Base-by-base conservation (phyloP, 768 basidiomycete species). In the Phaeotremella skinneri region DNA sequence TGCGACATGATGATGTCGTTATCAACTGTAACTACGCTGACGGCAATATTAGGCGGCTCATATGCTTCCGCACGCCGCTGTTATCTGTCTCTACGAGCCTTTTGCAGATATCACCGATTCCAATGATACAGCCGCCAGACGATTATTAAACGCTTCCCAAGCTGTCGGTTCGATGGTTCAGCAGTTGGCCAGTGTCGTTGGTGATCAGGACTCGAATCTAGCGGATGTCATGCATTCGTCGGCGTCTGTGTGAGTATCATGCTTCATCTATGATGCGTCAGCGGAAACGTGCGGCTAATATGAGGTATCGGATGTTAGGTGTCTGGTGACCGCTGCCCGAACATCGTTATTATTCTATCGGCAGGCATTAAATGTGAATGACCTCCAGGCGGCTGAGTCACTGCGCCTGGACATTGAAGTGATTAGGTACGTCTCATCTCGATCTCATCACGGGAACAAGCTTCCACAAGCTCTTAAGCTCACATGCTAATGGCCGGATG, bases 91-190 rank as follows among this genome's bases (percentile, higher is more conserved):
- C 9, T 66, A 69, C 53, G 72, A 74, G 49, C 62, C 67, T 3
- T 74, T 74, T 45, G 72, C 69, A 6, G 69, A 74, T 49, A 54
- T 74, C 27, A 47, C 50, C 1, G 69, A 74, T 49, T 56, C 63
- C 2, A 49, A 52, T 20, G 72, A 74, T 49, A 48, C 32, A 7
- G 21, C 67, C 26, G 39, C 66, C 21, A 26, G 68, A 27, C 43
- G 69, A n/a, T 59, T 74, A n/a, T 29, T 66, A 16, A 34, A 53
- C 5, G 67, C 69, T 20, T 61, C 67, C 23, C 69, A 69, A 32
- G 59, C 52, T 5, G 67, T 71, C n/a, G 68, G 69, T 1, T 52
- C 50, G 17, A 68, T 68, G n/a, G 61, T 69, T 9, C 72, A 69
- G 51, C 63, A 68, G 29, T 48, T 70, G 4, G 67, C 66, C 1